phyloP scores from a whole-genome alignment of 2,329 filamentous ascomycete species.

The Paraphaeosphaeria minitans region DNA sequence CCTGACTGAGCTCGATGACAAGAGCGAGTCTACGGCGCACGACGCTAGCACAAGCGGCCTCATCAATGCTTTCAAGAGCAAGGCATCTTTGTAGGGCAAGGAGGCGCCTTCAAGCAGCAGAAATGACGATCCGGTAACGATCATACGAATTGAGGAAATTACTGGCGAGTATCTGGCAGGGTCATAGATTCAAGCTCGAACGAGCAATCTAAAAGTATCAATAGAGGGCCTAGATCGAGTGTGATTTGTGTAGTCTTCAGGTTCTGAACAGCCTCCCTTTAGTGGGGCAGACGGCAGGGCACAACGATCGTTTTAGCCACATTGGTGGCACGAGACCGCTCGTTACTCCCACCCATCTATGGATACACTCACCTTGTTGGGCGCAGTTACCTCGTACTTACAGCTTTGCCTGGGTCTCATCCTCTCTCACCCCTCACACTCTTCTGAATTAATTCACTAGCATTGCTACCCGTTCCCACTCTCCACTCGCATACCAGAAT shows the following conservation, averaged over 20 bases:
- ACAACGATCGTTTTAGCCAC: too few relatives aligned
- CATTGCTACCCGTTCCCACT: too few relatives aligned
- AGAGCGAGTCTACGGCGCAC: slow-evolving; percentile 73
- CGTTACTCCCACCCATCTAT: too few relatives aligned
- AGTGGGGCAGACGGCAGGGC: too few relatives aligned
- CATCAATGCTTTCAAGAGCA: slow-evolving; percentile 91
- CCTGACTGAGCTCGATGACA: slow-evolving; percentile 75
- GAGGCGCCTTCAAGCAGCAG: slow-evolving; percentile 2
- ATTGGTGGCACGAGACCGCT: too few relatives aligned
- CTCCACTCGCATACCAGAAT: too few relatives aligned
- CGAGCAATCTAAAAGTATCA: not conserved
- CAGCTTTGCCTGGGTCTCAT: too few relatives aligned
- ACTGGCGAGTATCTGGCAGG: not conserved
- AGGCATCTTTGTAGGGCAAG: slow-evolving; percentile 51
- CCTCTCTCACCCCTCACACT: too few relatives aligned
- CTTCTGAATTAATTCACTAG: too few relatives aligned
- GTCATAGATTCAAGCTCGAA: slow-evolving; percentile 1
- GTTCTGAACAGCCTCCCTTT: not conserved
- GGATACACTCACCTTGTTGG: too few relatives aligned
- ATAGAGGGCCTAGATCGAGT: not conserved
- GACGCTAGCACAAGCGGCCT: slow-evolving; percentile 88
- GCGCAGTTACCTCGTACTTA: too few relatives aligned
- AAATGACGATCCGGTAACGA: slow-evolving; percentile 2
- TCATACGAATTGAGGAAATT: slow-evolving; percentile 8
- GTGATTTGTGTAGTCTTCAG: not conserved